Percentiles rank a stretch among this genome's conserved stretches.
These are phyloP conservation scores for Calonectria naviculata DNA, from an alignment of 2,329 filamentous ascomycete genomes.

Conservation along the genomic window DNA sequence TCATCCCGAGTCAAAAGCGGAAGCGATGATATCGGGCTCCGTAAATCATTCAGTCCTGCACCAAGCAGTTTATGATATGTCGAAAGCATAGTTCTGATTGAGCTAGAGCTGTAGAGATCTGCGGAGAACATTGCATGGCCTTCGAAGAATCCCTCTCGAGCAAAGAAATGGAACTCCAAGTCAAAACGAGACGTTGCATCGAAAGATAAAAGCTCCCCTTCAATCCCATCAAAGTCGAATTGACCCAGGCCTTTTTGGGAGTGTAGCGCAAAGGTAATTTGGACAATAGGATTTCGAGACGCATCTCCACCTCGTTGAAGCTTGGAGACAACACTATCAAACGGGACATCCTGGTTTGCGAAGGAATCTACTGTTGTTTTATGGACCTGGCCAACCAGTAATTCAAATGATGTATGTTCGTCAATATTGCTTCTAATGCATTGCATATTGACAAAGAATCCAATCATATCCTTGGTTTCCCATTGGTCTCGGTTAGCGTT, in stretches of 20 bases:
- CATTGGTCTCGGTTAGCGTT: slow-evolving; percentile 30
- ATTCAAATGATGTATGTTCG: neutral
- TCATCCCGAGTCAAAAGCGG: neutral
- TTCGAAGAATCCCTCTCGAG: neutral
- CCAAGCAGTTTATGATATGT: neutral
- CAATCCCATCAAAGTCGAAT: neutral
- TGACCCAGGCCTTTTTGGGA: neutral
- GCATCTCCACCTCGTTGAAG: neutral
- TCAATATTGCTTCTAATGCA: slow-evolving; percentile 29
- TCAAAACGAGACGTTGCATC: neutral
- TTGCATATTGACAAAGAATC: slow-evolving; percentile 40
- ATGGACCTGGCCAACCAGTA: neutral
- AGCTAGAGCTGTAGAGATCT: neutral
- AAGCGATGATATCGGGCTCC: neutral
- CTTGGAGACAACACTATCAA: neutral
- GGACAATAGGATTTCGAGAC: neutral
- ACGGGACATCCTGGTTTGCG: neutral
- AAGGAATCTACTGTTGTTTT: neutral
- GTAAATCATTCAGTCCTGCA: neutral
- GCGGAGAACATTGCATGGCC: neutral
- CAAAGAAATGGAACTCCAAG: neutral
- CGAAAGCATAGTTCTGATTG: neutral
- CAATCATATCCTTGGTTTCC: slow-evolving; percentile 31
- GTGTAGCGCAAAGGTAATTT: neutral
- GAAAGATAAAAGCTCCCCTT: neutral